These are phyloP conservation scores for Russula lepida DNA, from an alignment of 768 basidiomycete genomes.

Conservation along the genomic window DNA sequence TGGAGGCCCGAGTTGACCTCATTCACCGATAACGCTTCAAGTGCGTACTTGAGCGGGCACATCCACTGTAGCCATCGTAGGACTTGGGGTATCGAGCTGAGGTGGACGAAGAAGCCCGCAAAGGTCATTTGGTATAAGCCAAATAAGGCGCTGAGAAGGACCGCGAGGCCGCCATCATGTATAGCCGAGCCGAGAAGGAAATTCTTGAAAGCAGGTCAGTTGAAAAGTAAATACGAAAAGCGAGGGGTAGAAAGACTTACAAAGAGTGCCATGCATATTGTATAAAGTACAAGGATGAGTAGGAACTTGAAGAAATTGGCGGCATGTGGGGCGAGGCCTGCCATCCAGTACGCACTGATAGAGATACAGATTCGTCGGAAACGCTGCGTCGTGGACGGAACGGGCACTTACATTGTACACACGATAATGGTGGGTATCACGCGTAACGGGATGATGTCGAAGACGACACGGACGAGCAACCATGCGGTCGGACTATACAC, in stretches of 20 bases:
- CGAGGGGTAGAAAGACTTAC: slow-evolving; percentile 33
- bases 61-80: slow-evolving; percentile 92
- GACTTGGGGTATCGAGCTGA: slow-evolving; percentile 77
- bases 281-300: slow-evolving; percentile 79
- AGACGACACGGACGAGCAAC: slow-evolving; percentile 80
- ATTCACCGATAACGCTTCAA: slow-evolving; percentile 87
- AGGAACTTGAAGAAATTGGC: slow-evolving; percentile 92
- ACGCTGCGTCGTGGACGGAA: not conserved
- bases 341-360: slow-evolving; percentile 87
- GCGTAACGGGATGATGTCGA: slow-evolving; percentile 84
- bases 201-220: slow-evolving; percentile 43
- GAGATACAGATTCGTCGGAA: not conserved
- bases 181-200: slow-evolving; percentile 83
- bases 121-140: slow-evolving; percentile 80
- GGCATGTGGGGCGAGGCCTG: slow-evolving; percentile 71
- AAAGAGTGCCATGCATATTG: slow-evolving; percentile 78
- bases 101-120: slow-evolving; percentile 90
- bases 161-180: slow-evolving; percentile 82
- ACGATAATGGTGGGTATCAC: slow-evolving; percentile 85
- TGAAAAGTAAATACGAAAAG: not conserved
- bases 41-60: slow-evolving; percentile 70
- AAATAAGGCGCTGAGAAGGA: slow-evolving; percentile 71
- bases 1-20: slow-evolving; percentile 84
- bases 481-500: slow-evolving; percentile 70
- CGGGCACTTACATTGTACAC: slow-evolving; percentile 57